Evolutionary conservation across 2,329 filamentous ascomycete species (phyloP), one percentile per base, ranked within the genome.

Genomic region (Furcasterigmium sp.): DNA sequence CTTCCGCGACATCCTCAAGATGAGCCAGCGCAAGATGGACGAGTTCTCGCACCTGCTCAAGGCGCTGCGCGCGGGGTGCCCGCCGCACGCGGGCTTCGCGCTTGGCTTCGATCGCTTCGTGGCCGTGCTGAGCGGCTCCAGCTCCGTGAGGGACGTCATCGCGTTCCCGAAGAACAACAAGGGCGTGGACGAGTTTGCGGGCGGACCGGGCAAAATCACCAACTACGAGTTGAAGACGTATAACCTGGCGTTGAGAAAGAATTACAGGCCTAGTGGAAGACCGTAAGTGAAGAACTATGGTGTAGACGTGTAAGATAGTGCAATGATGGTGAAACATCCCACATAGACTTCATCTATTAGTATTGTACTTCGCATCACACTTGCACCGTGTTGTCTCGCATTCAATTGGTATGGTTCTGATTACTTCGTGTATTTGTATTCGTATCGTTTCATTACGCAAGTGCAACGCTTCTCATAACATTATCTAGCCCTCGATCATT

Each of bases 151-250:
- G 46, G 91, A 98, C 67, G 91, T 98, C 2, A 96, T 98, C 63
- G 91, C 91, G 0, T 98, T 98, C 58, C 94, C 93, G 0, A 98
- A 98, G 72, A 91, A 81, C 48, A 90, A 89, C 48, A 90, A 83
- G 60, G 91, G 93, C 1, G 87, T 95, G 58, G 93, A 98, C 65
- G 64, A 81, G 44, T 78, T 95, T 63, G 88, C 95, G 3, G 82
- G 80, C 53, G 87, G 87, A 49, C 93, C 93, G 0, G 82, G 82
- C 40, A 62, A 61, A 49, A 72, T 95, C 50, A 86, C 76, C 0
- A 66, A 78, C 45, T 76, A 78, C 39, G 68, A 76, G 51, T 59
- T 76, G 42, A 57, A 54, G 41, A 70, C 68, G 0, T 78, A 78
- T 48, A 69, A 75, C 10, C 49, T 77, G 30, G 56, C 61, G 36